Evolutionary conservation across 2,329 filamentous ascomycete species (phyloP), one percentile per base, ranked within the genome.

Genomic region (Chaetomiaceae sp.): DNA sequence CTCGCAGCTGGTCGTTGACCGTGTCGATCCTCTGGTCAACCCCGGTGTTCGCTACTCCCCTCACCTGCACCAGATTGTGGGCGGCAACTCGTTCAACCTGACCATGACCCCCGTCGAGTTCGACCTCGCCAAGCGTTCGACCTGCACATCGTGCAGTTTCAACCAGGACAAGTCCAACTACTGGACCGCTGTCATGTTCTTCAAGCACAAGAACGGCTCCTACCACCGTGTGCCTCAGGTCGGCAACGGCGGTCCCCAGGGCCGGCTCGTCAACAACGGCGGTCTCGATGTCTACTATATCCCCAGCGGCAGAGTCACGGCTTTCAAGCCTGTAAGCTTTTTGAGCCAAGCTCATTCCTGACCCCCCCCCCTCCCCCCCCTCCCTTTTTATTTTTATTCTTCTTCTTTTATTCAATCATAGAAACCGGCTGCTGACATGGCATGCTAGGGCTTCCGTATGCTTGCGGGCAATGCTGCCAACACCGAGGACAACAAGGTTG

Each of bases 151-250:
- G 20, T 75, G 72, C 65, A 71, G 63, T 37, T 74, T 75, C 64
- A 64, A 62, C 53, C 67, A 74, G 61, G 71, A 75, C 62, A 67
- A 69, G 61, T 73, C 70, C 65, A 75, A 75, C 69, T 74, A 75
- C 68, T 75, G 72, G 72, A 74, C 72, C 20, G 70, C 71, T 53
- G 70, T 73, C 61, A 69, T 75, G 68, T 74, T 74, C 67, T 74
- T 71, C 68, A 68, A 71, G 62, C 64, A 67, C 50, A 67, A 64
- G 64, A 74, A 75, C 65, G 72, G 72, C 50, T 70, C 67, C 49
- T 73, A 69, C 63, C 67, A 69, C 59, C 71, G 72, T 49, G 70
- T 74, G 40, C 72, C 71, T 25, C 72, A 75, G 63, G 66, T 69
- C 53, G 71, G 71, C 60, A 74, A 73, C 63, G 72, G 71, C 48